phyloP scores from a whole-genome alignment of 148 eudicot genomes.

The Rhododendron simsii region DNA sequence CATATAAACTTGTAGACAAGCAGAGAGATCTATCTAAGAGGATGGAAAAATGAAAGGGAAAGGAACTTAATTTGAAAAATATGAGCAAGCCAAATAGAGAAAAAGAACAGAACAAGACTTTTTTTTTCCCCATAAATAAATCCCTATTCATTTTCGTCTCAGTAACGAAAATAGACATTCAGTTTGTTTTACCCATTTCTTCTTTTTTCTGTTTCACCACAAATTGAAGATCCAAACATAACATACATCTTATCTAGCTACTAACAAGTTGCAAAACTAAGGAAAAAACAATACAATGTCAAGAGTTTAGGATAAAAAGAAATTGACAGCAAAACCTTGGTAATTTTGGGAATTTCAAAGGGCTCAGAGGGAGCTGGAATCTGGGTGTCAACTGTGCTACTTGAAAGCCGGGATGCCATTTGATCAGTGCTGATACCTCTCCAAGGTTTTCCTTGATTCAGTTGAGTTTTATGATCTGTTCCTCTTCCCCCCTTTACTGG shows the following conservation, averaged over 20 bases:
- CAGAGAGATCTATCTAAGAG: neutral
- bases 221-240: neutral
- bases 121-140: neutral
- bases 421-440: neutral
- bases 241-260: neutral
- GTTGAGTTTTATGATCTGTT: neutral
- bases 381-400: neutral
- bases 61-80: neutral
- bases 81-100: neutral
- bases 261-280: neutral
- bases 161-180: neutral
- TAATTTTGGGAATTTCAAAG: slow-evolving; percentile 3
- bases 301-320: neutral
- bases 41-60: neutral
- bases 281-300: neutral
- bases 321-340: neutral
- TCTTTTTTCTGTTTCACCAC: neutral
- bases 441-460: neutral
- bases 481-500: neutral
- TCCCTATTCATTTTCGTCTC: neutral
- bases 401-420: neutral
- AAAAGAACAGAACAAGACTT: neutral
- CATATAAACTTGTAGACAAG: neutral
- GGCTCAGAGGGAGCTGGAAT: neutral
- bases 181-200: neutral